Evolutionary conservation across 768 basidiomycete species (phyloP), one percentile per base, ranked within the genome.

Genomic region (Tulasnella sp.): DNA sequence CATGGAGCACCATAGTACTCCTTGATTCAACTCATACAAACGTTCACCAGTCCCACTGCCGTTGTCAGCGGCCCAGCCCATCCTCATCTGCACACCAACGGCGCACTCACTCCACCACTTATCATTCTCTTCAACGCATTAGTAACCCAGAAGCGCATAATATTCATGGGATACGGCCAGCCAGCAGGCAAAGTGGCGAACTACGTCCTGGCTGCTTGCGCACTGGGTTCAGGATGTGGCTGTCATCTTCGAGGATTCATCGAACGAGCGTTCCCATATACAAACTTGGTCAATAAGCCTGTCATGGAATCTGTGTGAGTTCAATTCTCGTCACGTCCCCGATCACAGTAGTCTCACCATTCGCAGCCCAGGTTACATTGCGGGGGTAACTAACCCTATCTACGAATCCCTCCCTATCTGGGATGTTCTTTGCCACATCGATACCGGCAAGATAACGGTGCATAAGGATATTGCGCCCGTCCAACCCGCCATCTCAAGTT

Each of bases 51-150:
- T 83, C 84, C 88, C 83, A 88, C 83, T 81, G 90, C 88, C 84
- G 89, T 86, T 27, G 88, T 93, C 18, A 88, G 90, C 39, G 94
- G 94, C 42, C 93, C 95, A 1, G 86, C 90, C 75, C 96, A 98
- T 82, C 94, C 98, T 0, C 96, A 99, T 84, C 87, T 99, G 27
- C 97, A 98, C 85, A 96, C 96, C 0, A 95, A 92, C 82, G 98
- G 98, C 79, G 88, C 91, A 24, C 88, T 90, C 81, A 99, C 98
- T 0, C 97, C 96, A 83, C 96, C 98, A 2, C 92, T 99, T 83
- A 97, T 98, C 80, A 89, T 99, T 71, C 89, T 99, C 2, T 96
- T 97, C 88, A 99, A 99, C 85, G 98, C 97, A 3, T 89, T 99
- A 80, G 88, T 99, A 8, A 98, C 97, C 0, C 93, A 94, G 76